Evolutionary conservation across 192 early-diverging fungal genomes (phyloP).

Genomic region (Spinellus fusiger): DNA sequence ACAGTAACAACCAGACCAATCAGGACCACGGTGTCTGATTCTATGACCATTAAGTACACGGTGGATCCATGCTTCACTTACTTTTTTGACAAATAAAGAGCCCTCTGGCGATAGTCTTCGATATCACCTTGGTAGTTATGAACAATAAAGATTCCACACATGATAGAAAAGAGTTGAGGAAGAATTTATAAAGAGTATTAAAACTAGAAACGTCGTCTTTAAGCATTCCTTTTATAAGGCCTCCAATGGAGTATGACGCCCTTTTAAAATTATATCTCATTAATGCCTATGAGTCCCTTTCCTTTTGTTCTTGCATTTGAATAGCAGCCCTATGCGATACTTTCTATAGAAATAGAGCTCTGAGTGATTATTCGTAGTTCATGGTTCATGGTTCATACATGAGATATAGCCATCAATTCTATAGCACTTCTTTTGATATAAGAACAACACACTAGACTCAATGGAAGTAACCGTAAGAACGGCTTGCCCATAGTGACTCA

Average conservation of each 20-base stretch:
- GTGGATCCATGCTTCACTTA: constrained; percentile 28
- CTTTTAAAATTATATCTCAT: no score
- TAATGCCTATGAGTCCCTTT: no score
- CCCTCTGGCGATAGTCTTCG: constrained; percentile 72
- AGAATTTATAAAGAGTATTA: neutral
- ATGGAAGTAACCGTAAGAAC: neutral
- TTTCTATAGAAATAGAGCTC: no score
- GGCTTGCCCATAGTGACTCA: neutral
- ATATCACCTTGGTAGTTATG: constrained; percentile 82
- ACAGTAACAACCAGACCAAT: constrained; percentile 90
- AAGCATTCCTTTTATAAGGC: neutral
- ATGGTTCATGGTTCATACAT: no score
- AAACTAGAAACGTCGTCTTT: neutral
- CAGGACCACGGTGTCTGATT: constrained; percentile 92
- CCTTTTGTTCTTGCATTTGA: no score
- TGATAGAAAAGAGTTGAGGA: constrained; percentile 30
- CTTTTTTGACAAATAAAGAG: constrained; percentile 83
- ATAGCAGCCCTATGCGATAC: no score
- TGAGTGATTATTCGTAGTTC: no score
- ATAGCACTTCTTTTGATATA: neutral
- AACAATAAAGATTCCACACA: constrained; percentile 98
- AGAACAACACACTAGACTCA: neutral
- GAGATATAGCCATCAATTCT: neutral
- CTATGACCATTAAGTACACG: neutral
- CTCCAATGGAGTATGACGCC: no score